phyloP scores from a whole-genome alignment of 2,329 filamentous ascomycete genomes.

The Penicillium psychrosexuale region DNA sequence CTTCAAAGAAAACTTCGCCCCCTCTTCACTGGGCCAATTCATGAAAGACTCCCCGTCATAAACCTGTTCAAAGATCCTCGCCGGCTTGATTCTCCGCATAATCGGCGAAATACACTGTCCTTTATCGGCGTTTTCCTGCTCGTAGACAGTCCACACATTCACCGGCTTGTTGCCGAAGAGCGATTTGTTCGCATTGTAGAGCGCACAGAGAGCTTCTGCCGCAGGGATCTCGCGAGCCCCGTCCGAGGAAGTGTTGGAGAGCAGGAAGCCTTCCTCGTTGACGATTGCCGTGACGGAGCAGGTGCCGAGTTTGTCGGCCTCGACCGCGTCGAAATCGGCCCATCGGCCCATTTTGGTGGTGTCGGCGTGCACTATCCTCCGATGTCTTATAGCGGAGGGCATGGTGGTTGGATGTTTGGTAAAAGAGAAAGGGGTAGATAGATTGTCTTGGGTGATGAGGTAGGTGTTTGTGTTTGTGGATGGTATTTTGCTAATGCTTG shows the following conservation, averaged over 20 bases:
- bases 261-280: background rate
- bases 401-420: background rate
- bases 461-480: background rate
- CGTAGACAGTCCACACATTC: conserved; percentile 1
- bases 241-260: background rate
- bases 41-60: background rate
- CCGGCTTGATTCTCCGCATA: background rate
- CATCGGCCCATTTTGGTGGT: background rate
- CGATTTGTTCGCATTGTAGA: background rate
- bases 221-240: background rate
- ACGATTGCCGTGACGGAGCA: background rate
- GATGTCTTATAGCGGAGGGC: background rate
- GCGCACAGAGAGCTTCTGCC: background rate
- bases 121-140: background rate
- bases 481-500: background rate
- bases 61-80: background rate
- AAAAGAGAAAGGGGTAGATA: too few relatives aligned
- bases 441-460: background rate
- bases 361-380: background rate
- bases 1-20: background rate
- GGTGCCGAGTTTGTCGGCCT: background rate
- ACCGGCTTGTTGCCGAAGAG: background rate
- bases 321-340: background rate
- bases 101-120: background rate
- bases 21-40: background rate